A percentile compares a stretch with the other conserved stretches of the same genome.
phyloP scores from a whole-genome alignment of 2,329 filamentous ascomycete genomes.

The Teratosphaeriaceae sp. region DNA sequence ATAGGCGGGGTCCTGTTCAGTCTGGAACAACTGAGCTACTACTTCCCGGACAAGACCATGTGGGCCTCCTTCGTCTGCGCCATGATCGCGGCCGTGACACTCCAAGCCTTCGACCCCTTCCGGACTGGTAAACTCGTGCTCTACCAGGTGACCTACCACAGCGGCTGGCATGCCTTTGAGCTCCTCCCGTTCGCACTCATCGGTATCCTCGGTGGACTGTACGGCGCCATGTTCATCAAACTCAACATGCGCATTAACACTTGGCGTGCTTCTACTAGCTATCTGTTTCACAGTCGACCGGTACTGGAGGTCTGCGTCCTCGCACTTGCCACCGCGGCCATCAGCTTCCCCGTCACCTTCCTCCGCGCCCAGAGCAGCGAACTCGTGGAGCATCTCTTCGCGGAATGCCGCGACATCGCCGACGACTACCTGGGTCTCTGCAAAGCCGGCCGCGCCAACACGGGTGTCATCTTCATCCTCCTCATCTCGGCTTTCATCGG shows the following conservation, averaged over 20 bases:
- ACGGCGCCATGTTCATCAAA: slow-evolving; percentile 91
- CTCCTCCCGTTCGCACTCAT: slow-evolving; percentile 80
- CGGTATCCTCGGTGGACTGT: slow-evolving; percentile 85
- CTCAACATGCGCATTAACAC: slow-evolving; percentile 80
- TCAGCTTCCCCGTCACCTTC: slow-evolving; percentile 95
- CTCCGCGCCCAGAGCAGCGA: slow-evolving; percentile 91
- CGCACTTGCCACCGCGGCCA: slow-evolving; percentile 71
- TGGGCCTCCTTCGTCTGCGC: slow-evolving; percentile 99
- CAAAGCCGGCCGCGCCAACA: slow-evolving; percentile 75
- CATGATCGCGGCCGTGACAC: slow-evolving; percentile 93
- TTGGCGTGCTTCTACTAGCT: slow-evolving; percentile 64
- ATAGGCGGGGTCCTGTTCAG: slow-evolving; percentile 94
- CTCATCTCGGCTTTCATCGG: slow-evolving; percentile 76
- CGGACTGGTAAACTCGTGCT: slow-evolving; percentile 91
- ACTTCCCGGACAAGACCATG: slow-evolving; percentile 99
- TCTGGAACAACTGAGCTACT: slow-evolving; percentile 95
- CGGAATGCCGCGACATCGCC: slow-evolving; percentile 74
- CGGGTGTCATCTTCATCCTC: slow-evolving; percentile 74
- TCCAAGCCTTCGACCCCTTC: slow-evolving; percentile 92
- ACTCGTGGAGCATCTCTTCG: slow-evolving; percentile 84
- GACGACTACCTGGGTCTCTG: slow-evolving; percentile 90
- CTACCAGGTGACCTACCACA: slow-evolving; percentile 91
- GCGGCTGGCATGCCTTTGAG: slow-evolving; percentile 91
- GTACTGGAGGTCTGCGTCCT: slow-evolving; percentile 74
- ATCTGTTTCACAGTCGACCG: slow-evolving; percentile 60